A percentile compares a stretch with the other conserved stretches of the same genome.
Evolutionary conservation across 176 grass and related monocot species (phyloP).

Genomic region (Aegilops bicornis): DNA sequence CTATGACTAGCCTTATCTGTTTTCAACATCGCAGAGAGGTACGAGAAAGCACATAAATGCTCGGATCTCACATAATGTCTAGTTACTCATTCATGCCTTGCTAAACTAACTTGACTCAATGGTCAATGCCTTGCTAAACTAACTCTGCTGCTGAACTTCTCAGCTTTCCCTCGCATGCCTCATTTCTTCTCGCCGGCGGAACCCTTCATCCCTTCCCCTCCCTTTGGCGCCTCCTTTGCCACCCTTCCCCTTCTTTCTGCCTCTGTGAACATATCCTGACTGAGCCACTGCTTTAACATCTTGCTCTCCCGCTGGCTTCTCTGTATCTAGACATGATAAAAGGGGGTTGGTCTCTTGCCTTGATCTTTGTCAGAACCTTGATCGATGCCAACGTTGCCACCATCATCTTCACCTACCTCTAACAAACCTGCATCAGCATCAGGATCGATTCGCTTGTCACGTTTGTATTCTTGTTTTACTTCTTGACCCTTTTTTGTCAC

Average conservation of each 20-base stretch:
- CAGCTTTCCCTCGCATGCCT: constrained; percentile 32
- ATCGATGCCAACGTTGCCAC: background rate
- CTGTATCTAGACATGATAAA: constrained; percentile 50
- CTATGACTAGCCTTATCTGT: too few relatives aligned
- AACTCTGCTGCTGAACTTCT: background rate
- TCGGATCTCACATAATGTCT: too few relatives aligned
- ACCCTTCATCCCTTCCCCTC: background rate
- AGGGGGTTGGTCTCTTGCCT: constrained; percentile 62
- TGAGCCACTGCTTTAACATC: constrained; percentile 66
- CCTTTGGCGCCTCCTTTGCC: constrained; percentile 13
- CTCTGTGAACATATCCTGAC: constrained; percentile 47
- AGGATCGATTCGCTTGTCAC: constrained; percentile 48
- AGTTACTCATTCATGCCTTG: background rate
- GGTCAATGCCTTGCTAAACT: background rate
- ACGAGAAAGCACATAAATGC: too few relatives aligned
- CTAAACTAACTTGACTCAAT: background rate
- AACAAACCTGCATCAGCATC: constrained; percentile 61
- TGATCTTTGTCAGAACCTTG: constrained; percentile 54
- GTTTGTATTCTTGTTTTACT: constrained; percentile 68
- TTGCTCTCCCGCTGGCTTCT: constrained; percentile 72
- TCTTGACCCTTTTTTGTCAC: constrained; percentile 71
- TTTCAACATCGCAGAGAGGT: too few relatives aligned
- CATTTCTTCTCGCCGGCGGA: background rate
- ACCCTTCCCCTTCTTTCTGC: background rate
- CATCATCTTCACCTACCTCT: constrained; percentile 35